A percentile compares a stretch with the other conserved stretches of the same genome.
Conservation (phyloP, 208 protist genomes). For the Crithidia thermophila region DNA sequence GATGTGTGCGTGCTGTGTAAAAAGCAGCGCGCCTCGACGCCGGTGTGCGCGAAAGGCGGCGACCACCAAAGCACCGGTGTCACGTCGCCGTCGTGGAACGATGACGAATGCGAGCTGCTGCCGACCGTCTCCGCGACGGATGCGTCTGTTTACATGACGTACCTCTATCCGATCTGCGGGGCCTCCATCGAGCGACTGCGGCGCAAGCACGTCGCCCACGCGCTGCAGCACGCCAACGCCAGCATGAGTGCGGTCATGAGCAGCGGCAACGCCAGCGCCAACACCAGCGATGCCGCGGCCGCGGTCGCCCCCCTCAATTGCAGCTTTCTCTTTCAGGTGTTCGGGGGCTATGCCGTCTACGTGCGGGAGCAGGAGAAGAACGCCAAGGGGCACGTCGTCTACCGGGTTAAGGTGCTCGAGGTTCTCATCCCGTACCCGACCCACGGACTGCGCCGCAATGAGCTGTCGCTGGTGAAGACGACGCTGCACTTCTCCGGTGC, state of each 20-base stretch:
- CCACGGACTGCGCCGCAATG: conserved; percentile 45
- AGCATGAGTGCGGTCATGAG: conserved; percentile 5
- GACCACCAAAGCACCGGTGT: conserved; percentile 47
- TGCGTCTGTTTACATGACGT: conserved; percentile 43
- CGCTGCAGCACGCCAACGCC: conserved; percentile 30
- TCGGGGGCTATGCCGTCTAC: conserved; percentile 74
- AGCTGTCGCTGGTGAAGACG: conserved; percentile 33
- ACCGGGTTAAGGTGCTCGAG: conserved; percentile 42
- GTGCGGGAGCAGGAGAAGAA: conserved; percentile 18
- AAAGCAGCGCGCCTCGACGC: conserved; percentile 27
- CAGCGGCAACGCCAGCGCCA: neutral
- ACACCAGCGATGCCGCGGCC: conserved; percentile 2
- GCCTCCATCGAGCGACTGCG: conserved; percentile 44
- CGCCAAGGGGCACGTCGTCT: conserved; percentile 3
- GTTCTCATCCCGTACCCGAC: conserved; percentile 68
- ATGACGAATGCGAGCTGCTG: conserved; percentile 54
- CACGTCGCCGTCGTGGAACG: conserved; percentile 64
- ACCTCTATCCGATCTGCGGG: conserved; percentile 54
- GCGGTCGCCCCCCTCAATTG: conserved; percentile 33
- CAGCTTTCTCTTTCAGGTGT: conserved; percentile 59
- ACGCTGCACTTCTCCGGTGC: conserved; percentile 65
- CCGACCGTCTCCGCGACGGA: conserved; percentile 32
- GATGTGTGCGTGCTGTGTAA: conserved; percentile 57
- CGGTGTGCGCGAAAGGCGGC: conserved; percentile 29
- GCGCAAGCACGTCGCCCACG: conserved; percentile 37